Conservation (phyloP, 768 basidiomycete species). For the Hydnum rufescens region DNA sequence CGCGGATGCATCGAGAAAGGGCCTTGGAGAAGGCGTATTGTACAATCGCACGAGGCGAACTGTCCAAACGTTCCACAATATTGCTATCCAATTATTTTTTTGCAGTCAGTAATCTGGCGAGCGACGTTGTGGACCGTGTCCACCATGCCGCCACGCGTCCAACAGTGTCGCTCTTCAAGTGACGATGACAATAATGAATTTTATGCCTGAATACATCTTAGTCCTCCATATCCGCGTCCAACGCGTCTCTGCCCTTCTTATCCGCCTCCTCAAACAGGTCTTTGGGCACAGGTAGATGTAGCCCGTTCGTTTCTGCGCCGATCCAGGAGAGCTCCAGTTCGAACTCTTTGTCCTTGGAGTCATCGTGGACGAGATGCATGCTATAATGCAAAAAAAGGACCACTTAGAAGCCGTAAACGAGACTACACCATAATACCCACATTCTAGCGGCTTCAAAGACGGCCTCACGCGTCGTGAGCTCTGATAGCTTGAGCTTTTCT, state of each 20-base stretch:
- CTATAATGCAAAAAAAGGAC: conserved; percentile 23
- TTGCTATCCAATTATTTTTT: too few species aligned
- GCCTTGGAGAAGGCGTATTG: too few species aligned
- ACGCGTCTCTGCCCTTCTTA: conserved; percentile 27
- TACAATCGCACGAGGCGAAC: too few species aligned
- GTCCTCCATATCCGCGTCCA: conserved; percentile 1
- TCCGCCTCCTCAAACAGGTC: conserved; percentile 77
- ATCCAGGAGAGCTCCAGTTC: conserved; percentile 98
- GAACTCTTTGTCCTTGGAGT: conserved; percentile 95
- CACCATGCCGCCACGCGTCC: too few species aligned
- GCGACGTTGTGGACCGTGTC: too few species aligned
- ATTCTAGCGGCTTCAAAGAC: conserved; percentile 89
- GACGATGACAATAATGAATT: too few species aligned
- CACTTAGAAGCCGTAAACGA: neutral
- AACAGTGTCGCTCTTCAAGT: too few species aligned
- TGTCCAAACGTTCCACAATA: too few species aligned
- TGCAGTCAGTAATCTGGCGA: too few species aligned
- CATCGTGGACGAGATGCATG: conserved; percentile 94
- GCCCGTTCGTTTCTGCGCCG: conserved; percentile 57
- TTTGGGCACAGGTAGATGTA: conserved; percentile 68
- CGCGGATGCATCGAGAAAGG: too few species aligned
- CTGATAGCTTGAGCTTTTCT: conserved; percentile 80
- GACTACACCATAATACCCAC: conserved; percentile 28
- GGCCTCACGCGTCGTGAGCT: conserved; percentile 65
- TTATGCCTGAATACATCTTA: too few species aligned